Conservation (phyloP, 2,329 filamentous ascomycete species). For the Calonectria honghensis region DNA sequence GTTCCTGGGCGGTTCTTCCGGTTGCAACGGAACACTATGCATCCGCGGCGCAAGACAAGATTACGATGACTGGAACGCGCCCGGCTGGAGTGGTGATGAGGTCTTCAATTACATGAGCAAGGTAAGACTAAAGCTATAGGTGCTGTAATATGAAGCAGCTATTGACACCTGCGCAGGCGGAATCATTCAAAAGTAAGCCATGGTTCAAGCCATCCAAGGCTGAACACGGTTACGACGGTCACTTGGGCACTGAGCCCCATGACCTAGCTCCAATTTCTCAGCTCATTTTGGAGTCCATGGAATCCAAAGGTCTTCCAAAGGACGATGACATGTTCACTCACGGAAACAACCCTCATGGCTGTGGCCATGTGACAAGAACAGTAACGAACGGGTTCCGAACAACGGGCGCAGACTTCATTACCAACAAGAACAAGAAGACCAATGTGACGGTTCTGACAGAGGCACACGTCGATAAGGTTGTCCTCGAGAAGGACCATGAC, state of each 20-base stretch:
- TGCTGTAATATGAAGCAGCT: background rate
- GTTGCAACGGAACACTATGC: conserved; percentile 69
- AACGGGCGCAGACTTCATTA: conserved; percentile 73
- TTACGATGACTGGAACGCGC: conserved; percentile 73
- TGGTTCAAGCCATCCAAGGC: conserved; percentile 71
- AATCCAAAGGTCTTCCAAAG: conserved; percentile 71
- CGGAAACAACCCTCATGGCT: conserved; percentile 71
- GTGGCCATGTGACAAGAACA: conserved; percentile 72
- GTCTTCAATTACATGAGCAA: conserved; percentile 75
- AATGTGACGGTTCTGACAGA: conserved; percentile 70
- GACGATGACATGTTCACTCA: conserved; percentile 76
- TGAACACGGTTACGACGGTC: conserved; percentile 71
- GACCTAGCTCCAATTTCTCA: conserved; percentile 76
- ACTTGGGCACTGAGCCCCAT: conserved; percentile 73
- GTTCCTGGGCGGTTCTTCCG: conserved; percentile 69
- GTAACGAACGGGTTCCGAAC: conserved; percentile 71
- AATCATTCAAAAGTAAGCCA: conserved; percentile 74
- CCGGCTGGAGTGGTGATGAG: conserved; percentile 74
- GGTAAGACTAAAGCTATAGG: conserved; percentile 53
- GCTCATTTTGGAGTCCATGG: conserved; percentile 71
- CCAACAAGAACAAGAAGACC: conserved; percentile 58
- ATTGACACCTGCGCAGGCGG: conserved; percentile 60
- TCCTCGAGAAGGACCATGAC: conserved; percentile 62
- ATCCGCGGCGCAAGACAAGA: conserved; percentile 69
- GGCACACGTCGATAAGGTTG: conserved; percentile 70